A percentile compares a stretch with the other conserved stretches of the same genome.
Conservation (phyloP, 768 basidiomycete genomes). For the Pulveroboletus sp. region DNA sequence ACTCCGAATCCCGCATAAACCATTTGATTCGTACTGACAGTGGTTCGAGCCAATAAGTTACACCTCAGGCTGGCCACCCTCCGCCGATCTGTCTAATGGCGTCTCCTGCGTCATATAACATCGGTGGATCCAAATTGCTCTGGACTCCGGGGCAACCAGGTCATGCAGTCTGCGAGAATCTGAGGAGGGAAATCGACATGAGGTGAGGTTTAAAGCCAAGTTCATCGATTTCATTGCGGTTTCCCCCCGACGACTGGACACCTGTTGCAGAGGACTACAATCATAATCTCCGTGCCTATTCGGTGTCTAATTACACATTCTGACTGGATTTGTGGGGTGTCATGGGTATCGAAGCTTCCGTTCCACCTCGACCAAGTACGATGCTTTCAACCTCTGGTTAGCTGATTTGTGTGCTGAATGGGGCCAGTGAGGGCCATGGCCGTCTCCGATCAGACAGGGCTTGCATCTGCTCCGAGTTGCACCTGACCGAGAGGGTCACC, state of each 20-base stretch:
- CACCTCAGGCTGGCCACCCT: background rate
- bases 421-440: too few relatives aligned
- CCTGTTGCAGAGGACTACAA: constrained; percentile 51
- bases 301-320: constrained; percentile 59
- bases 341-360: constrained; percentile 56
- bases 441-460: too few relatives aligned
- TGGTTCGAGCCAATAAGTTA: too few relatives aligned
- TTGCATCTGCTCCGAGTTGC: too few relatives aligned
- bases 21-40: too few relatives aligned
- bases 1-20: too few relatives aligned
- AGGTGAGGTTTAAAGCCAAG: constrained; percentile 57
- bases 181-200: constrained; percentile 58
- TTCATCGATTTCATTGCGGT: constrained; percentile 15
- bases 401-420: too few relatives aligned
- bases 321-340: constrained; percentile 72
- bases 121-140: constrained; percentile 40
- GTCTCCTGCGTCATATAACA: constrained; percentile 19
- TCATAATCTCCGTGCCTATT: constrained; percentile 66
- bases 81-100: constrained; percentile 5
- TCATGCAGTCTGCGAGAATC: constrained; percentile 44
- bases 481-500: too few relatives aligned
- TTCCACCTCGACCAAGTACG: constrained; percentile 48
- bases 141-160: constrained; percentile 49
- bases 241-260: background rate
- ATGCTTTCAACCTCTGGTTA: background rate